Base-by-base conservation (phyloP, 2,329 filamentous ascomycete species). In the Geosmithia flava region DNA sequence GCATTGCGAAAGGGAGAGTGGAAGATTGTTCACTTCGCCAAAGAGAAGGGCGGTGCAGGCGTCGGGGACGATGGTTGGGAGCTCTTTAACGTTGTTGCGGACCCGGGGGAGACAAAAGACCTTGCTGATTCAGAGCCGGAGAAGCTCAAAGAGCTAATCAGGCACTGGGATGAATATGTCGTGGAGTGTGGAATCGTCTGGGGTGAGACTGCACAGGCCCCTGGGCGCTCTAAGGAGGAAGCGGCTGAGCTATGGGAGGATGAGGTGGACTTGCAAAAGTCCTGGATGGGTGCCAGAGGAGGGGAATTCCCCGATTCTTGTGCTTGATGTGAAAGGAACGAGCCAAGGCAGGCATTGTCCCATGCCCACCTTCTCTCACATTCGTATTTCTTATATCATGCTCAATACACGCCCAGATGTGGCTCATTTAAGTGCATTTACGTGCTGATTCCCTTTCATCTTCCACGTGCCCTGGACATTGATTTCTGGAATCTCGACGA, bases 1-100 rank as follows among this genome's bases (percentile, higher is more conserved):
- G 77, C 77, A 0, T 67, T 78, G 23, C 72, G 75, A 42, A 72
- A 71, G 47, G 74, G 70, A 7, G 68, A 75, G 53, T 80, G 71
- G 68, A 80, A 79, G 57, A 75, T 75, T 6, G 68, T 76, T 42
- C 78, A 74, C 55, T 74, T 79, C 46, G 75, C 73, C 1, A 73
- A 71, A 48, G 74, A 70, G n/a, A 56, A 56, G 47, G 20, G 17
- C 13, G 17, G 41, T 19, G 41, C 29, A 11, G 20, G 17, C 27
- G 43, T 45, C 7, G 59, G 53, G 17, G 17, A 76, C 0, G 75
- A 76, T 54, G 67, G 67, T 20, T 80, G 76, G 75, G 72, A 80
- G 59, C 59, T 80, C 40, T 80, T 77, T 55, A 70, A 79, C 54
- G 62, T 80, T 2, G 58, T 56, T 4, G 59, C 61, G 1, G 76